Base-by-base conservation (phyloP, 2,329 filamentous ascomycete genomes). In the Fusarium nanum region DNA sequence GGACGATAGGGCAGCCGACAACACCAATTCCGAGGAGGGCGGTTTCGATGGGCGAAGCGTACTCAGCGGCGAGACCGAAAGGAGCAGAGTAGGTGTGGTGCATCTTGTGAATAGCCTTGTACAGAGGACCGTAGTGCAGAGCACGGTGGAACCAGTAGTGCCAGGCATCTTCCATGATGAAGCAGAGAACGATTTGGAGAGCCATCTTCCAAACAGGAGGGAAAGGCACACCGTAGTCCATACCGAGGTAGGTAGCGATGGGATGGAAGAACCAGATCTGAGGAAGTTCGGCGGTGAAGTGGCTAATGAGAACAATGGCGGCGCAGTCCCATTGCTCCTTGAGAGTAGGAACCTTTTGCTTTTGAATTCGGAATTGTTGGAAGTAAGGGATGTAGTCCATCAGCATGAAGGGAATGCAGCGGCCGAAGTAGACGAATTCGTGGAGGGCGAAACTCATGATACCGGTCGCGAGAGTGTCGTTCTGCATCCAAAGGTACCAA, bases 181-280 rank as follows among this genome's bases (percentile, higher is more conserved):
- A 99, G 87, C 98, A 97, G 79, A 98, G 86, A 66, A 91, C 88
- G 73, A 99, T 95, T 77, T 99, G 96, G 79, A 92, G 89, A 71
- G 91, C 92, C 87, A 99, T 98, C 77, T 91, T 98, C 83, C 87
- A 92, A 73, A 91, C 76, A 14, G 92, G 85, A 34, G 96, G 96
- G 85, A 99, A 99, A 12, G 95, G 96, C 50, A 97, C 93, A 67
- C 89, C 89, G 72, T 93, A 97, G 63, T 91, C 87, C 82, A 99
- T 91, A 76, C 96, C 96, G 79, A 93, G 94, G 83, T 89, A 97
- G 79, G 94, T 93, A 62, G 95, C 95, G 85, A 98, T 89, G 30
- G 96, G 96, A 85, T 99, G 96, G 88, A 99, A 99, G 76, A 98
- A 88, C 95, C 95, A 98, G 81, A 98, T 98, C 83, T 98, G 96